A percentile compares a stretch with the other conserved stretches of the same genome.
Conservation (phyloP, 208 protist species). For the Leishmania tropica region DNA sequence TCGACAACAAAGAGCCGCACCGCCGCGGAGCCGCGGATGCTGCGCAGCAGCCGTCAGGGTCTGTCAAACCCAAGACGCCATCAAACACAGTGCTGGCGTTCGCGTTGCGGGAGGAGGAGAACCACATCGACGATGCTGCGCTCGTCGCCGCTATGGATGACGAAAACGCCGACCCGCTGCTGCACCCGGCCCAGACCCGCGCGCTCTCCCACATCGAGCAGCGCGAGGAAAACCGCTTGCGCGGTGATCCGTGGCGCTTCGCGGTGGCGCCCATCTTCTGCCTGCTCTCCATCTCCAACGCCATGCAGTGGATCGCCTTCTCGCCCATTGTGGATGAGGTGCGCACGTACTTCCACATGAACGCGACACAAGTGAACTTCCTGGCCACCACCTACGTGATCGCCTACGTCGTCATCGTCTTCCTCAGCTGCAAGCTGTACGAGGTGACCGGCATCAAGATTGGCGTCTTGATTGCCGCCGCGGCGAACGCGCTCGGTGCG, state of each 20-base stretch:
- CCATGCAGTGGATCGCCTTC: conserved; percentile 81
- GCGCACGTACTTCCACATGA: conserved; percentile 61
- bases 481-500: conserved; percentile 56
- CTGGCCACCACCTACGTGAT: conserved; percentile 81
- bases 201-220: conserved; percentile 23
- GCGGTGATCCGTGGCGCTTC: conserved; percentile 59
- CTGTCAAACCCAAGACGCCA: background rate
- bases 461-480: conserved; percentile 51
- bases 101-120: conserved; percentile 24
- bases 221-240: conserved; percentile 18
- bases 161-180: conserved; percentile 27
- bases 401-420: conserved; percentile 73
- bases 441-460: conserved; percentile 69
- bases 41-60: background rate
- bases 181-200: conserved; percentile 20
- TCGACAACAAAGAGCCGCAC: background rate
- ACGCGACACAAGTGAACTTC: conserved; percentile 63
- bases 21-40: background rate
- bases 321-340: conserved; percentile 59
- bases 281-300: conserved; percentile 66
- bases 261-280: conserved; percentile 53
- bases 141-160: conserved; percentile 29
- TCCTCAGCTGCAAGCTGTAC: conserved; percentile 84
- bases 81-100: conserved; percentile 27
- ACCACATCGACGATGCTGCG: conserved; percentile 14